Conservation (phyloP, 2,329 filamentous ascomycete genomes). For the Aureobasidium pullulans region DNA sequence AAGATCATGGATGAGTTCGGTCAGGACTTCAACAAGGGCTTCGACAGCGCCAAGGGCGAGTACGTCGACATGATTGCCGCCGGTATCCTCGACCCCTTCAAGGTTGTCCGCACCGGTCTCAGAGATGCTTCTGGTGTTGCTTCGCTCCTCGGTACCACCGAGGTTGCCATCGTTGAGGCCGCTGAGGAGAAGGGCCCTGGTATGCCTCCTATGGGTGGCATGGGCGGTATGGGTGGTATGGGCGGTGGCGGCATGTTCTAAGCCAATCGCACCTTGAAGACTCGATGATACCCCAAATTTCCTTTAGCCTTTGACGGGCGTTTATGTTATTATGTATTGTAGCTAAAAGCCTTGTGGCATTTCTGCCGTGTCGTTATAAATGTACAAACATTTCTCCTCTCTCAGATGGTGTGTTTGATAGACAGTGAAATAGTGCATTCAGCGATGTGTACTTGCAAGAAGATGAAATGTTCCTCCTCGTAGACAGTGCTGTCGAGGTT, state of each 20-base stretch:
- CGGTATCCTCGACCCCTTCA: conserved; percentile 98
- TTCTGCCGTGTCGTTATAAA: conserved; percentile 12
- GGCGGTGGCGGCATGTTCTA: conserved; percentile 59
- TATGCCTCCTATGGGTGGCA: conserved; percentile 51
- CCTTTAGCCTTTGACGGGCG: conserved; percentile 4
- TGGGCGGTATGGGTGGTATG: conserved; percentile 59
- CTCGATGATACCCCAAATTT: conserved; percentile 15
- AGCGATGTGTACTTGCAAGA: neutral
- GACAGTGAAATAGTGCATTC: neutral
- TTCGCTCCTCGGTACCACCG: conserved; percentile 92
- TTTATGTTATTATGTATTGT: conserved; percentile 12
- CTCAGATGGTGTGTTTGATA: neutral
- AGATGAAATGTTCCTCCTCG: neutral
- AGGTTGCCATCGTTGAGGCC: conserved; percentile 95
- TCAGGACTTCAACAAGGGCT: conserved; percentile 94
- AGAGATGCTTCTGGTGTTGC: conserved; percentile 93
- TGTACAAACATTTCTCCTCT: conserved; percentile 14
- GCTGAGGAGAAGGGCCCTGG: conserved; percentile 77
- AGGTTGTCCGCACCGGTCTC: conserved; percentile 96
- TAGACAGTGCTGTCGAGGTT: neutral
- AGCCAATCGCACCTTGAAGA: conserved; percentile 20
- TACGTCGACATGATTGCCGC: conserved; percentile 97
- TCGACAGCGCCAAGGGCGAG: conserved; percentile 92
- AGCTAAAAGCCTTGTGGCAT: conserved; percentile 12
- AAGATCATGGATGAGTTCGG: conserved; percentile 95